These are phyloP conservation scores for Leccinum proliferum DNA, from an alignment of 1,284 basidiomycete genomes.

Conservation along the genomic window DNA sequence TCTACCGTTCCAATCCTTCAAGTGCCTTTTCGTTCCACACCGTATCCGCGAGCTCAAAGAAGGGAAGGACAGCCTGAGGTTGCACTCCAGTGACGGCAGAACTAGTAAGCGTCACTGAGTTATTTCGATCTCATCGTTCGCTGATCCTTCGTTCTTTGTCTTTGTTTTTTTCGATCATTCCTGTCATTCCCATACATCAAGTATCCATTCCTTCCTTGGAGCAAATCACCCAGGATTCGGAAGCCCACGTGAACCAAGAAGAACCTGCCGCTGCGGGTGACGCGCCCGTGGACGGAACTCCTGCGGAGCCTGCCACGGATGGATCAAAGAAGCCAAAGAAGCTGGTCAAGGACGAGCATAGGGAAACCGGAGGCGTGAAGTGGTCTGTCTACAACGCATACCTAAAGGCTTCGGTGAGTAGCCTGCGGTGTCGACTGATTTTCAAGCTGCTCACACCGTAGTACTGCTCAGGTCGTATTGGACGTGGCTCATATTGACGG, in stretches of 20 bases:
- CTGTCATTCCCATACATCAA: too few relatives aligned
- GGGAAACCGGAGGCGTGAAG: slow-evolving; percentile 59
- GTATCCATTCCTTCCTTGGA: slow-evolving; percentile 28
- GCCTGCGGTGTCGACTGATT: background rate
- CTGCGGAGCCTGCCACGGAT: slow-evolving; percentile 11
- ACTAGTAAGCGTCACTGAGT: too few relatives aligned
- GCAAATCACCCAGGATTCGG: slow-evolving; percentile 35
- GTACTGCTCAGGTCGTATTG: slow-evolving; percentile 38
- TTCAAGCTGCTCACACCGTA: background rate
- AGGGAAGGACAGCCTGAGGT: too few relatives aligned
- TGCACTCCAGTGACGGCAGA: too few relatives aligned
- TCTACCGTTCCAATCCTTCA: too few relatives aligned
- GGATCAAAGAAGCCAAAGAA: slow-evolving; percentile 41
- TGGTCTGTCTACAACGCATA: slow-evolving; percentile 63
- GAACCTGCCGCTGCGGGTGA: slow-evolving; percentile 15
- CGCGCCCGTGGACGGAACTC: slow-evolving; percentile 11
- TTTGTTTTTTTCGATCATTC: too few relatives aligned
- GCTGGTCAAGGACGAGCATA: slow-evolving; percentile 50
- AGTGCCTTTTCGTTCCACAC: too few relatives aligned
- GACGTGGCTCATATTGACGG: slow-evolving; percentile 41
- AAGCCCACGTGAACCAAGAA: slow-evolving; percentile 20
- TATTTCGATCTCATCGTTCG: too few relatives aligned
- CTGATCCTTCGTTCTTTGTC: too few relatives aligned
- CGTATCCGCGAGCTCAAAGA: too few relatives aligned
- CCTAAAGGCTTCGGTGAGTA: slow-evolving; percentile 46